phyloP scores from a whole-genome alignment of 2,329 filamentous ascomycete genomes.

The Penicillium hordei region DNA sequence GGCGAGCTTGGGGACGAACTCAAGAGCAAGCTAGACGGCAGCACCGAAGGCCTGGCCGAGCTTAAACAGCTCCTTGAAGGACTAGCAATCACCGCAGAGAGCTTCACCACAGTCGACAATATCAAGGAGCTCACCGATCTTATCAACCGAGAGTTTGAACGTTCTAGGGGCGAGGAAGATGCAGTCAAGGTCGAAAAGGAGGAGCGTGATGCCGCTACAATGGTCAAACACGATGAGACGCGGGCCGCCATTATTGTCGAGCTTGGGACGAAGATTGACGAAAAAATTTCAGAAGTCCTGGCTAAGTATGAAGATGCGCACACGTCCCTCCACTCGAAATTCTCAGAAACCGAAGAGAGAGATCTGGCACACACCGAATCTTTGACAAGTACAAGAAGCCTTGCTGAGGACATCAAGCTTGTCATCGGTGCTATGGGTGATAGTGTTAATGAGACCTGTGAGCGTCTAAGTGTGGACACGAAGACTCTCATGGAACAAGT shows the following conservation, averaged over 20 bases:
- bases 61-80: slow-evolving; percentile 63
- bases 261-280: slow-evolving; percentile 62
- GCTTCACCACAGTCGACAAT: slow-evolving; percentile 54
- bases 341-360: slow-evolving; percentile 70
- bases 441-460: slow-evolving; percentile 75
- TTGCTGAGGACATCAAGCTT: slow-evolving; percentile 83
- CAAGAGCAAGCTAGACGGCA: slow-evolving; percentile 73
- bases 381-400: slow-evolving; percentile 70
- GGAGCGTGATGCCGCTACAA: slow-evolving; percentile 54
- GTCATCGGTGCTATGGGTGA: slow-evolving; percentile 82
- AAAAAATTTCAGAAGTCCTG: slow-evolving; percentile 78
- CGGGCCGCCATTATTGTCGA: slow-evolving; percentile 56
- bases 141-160: slow-evolving; percentile 84
- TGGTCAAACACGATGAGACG: slow-evolving; percentile 62
- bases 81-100: slow-evolving; percentile 60
- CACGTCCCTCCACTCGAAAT: slow-evolving; percentile 68
- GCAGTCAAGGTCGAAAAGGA: slow-evolving; percentile 77
- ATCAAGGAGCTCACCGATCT: slow-evolving; percentile 71
- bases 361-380: slow-evolving; percentile 71
- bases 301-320: slow-evolving; percentile 87
- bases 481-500: slow-evolving; percentile 82
- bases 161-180: slow-evolving; percentile 75
- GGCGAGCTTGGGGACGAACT: slow-evolving; percentile 76
- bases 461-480: slow-evolving; percentile 84
- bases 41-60: slow-evolving; percentile 63